Evolutionary conservation across 192 early-diverging fungal genomes (phyloP).

Genomic region (Dimargaris cristalligena): DNA sequence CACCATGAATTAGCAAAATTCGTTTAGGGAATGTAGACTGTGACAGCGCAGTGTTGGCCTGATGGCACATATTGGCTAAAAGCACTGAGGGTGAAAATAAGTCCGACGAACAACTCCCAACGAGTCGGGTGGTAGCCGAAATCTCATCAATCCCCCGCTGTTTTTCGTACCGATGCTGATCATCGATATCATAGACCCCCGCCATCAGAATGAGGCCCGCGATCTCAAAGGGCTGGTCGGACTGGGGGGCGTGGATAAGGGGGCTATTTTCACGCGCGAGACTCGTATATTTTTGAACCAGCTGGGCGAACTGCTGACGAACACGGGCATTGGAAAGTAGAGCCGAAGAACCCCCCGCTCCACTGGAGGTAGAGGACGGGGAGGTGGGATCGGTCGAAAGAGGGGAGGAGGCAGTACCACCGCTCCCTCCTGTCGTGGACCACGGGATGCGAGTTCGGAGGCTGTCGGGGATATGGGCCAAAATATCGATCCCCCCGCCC

Average conservation of each 20-base stretch:
- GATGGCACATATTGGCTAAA: neutral
- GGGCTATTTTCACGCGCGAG: neutral
- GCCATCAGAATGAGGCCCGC: slow-evolving; percentile 3
- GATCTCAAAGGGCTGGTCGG: neutral
- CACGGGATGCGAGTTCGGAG: neutral
- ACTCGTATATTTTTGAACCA: neutral
- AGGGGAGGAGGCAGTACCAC: neutral
- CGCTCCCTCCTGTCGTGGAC: neutral
- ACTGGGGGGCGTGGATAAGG: neutral
- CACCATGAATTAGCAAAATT: slow-evolving; percentile 3
- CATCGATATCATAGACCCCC: slow-evolving; percentile 8
- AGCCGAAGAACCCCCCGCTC: no score
- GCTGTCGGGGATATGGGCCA: neutral
- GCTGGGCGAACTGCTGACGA: neutral
- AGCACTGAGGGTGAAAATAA: neutral
- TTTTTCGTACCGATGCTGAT: neutral
- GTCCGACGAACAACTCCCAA: neutral
- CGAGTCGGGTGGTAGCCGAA: neutral
- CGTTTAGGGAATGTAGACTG: slow-evolving; percentile 3
- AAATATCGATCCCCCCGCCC: neutral
- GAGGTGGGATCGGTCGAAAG: neutral
- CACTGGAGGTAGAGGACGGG: neutral
- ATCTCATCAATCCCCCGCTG: neutral
- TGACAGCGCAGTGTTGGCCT: neutral
- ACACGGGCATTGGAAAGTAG: no score